Base-by-base conservation (phyloP, 352 stramenopile species). In the Phytopythium vexans region DNA sequence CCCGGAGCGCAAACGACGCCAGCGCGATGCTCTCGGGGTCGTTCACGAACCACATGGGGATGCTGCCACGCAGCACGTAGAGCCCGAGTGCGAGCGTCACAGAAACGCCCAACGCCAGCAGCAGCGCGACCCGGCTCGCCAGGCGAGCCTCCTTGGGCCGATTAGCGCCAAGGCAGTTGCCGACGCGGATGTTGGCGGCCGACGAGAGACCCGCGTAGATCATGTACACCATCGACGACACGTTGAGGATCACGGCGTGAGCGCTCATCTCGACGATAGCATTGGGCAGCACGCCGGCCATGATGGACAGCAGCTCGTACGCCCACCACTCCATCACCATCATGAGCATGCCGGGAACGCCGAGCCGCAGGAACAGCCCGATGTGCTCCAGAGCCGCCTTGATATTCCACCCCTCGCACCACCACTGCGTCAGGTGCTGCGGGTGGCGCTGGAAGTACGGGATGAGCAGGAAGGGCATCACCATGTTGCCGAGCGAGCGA, bases 251-350 rank as follows among this genome's bases (percentile, higher is more conserved):
- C 42, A 88, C 77, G 1, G 80, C 73, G 49, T 88, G 78, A 14
- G 74, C 77, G 31, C 76, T 87, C 6, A 89, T 50, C 8, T 72
- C 64, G 16, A 87, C 61, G 15, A 88, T 57, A 11, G 60, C 60
- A 33, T 87, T 64, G 0, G 72, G 74, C 1, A 90, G 64, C 6
- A 87, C 46, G 2, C 80, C 74, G 0, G 74, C 68, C 41, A 78
- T 57, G 21, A 88, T 40, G 11, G 80, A 75, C 40, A 90, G 65
- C 21, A 86, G 58, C 54, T 90, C 80, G 44, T 76, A 88, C 10
- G 75, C 78, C 68, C 77, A 86, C 73, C 73, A 88, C 44, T 88
- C 80, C 49, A 85, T 77, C 11, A 74, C 66, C 60, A 88, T 75
- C 66, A 86, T 83, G 4, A 86, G 41, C 54, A 80, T 64, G 6